Percentiles rank a stretch among this genome's conserved stretches.
Evolutionary conservation across 2,329 filamentous ascomycete species (phyloP).

Genomic region (Colletotrichum horii): DNA sequence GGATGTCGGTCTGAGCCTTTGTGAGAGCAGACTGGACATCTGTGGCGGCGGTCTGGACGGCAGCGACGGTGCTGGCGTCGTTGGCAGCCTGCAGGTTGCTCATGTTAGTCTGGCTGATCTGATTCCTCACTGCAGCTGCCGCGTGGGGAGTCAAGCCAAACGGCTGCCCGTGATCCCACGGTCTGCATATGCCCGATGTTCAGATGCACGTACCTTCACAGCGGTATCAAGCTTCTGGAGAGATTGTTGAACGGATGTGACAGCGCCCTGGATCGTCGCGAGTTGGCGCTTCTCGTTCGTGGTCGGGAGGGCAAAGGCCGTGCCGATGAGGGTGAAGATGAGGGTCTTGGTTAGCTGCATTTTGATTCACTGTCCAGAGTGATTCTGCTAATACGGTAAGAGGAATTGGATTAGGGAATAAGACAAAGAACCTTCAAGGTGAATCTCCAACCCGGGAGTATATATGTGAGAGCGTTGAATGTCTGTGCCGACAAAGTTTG

Average conservation of each 20-base stretch:
- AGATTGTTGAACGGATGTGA: conserved; percentile 63
- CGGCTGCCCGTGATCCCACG: neutral
- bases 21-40: conserved; percentile 18
- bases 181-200: neutral
- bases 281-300: conserved; percentile 42
- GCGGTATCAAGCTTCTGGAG: conserved; percentile 55
- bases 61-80: conserved; percentile 52
- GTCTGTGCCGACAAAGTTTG: conserved; percentile 11
- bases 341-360: conserved; percentile 20
- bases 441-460: conserved; percentile 9
- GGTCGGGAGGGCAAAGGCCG: conserved; percentile 8
- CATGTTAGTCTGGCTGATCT: neutral
- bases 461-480: neutral
- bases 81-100: conserved; percentile 27
- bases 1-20: conserved; percentile 28
- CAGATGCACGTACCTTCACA: conserved; percentile 9
- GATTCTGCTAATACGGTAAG: neutral
- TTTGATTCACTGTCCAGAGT: conserved; percentile 19
- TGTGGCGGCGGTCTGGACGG: conserved; percentile 29
- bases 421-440: rapidly evolving
- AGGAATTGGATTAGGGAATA: neutral
- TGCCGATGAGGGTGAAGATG: conserved; percentile 13
- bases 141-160: neutral
- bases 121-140: neutral
- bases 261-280: conserved; percentile 61